phyloP scores from a whole-genome alignment of 768 basidiomycete genomes.

The Neoboletus subvelutipes region DNA sequence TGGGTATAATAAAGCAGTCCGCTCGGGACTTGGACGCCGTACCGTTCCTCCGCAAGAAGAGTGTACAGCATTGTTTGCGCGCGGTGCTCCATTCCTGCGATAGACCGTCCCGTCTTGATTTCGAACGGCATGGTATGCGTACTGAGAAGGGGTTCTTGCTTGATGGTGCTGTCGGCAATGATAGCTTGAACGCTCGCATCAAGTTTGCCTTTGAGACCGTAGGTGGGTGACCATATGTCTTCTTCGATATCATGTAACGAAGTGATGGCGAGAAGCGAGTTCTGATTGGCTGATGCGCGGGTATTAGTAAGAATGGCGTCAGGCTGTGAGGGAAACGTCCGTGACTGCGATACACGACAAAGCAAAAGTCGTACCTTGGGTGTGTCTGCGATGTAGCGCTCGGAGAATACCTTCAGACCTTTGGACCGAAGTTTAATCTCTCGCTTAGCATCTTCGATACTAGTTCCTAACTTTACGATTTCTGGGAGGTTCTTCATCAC shows the following conservation, averaged over 20 bases:
- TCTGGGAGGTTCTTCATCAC: constrained; percentile 55
- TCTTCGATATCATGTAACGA: constrained; percentile 89
- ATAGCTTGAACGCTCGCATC: constrained; percentile 83
- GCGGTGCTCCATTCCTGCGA: constrained; percentile 85
- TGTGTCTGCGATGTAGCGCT: constrained; percentile 58
- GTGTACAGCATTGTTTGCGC: constrained; percentile 99
- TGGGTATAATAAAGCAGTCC: constrained; percentile 96
- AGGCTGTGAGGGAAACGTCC: constrained; percentile 38
- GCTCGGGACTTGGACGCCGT: constrained; percentile 73
- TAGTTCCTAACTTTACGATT: constrained; percentile 57
- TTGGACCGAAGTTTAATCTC: constrained; percentile 63
- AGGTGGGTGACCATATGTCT: constrained; percentile 95
- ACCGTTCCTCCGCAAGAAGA: constrained; percentile 86
- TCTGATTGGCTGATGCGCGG: constrained; percentile 47
- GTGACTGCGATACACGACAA: neutral
- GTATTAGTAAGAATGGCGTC: constrained; percentile 69
- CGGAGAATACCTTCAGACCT: constrained; percentile 63
- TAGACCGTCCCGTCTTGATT: constrained; percentile 89
- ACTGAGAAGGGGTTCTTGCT: constrained; percentile 21
- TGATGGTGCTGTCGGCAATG: constrained; percentile 47
- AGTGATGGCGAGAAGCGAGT: constrained; percentile 66
- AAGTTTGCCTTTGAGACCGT: constrained; percentile 93
- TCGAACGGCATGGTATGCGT: constrained; percentile 70
- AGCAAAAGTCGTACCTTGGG: constrained; percentile 54
- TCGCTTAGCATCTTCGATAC: constrained; percentile 59